Evolutionary conservation across 495 filamentous ascomycete species (phyloP).

Genomic region (Astrothelium macrocarpum): DNA sequence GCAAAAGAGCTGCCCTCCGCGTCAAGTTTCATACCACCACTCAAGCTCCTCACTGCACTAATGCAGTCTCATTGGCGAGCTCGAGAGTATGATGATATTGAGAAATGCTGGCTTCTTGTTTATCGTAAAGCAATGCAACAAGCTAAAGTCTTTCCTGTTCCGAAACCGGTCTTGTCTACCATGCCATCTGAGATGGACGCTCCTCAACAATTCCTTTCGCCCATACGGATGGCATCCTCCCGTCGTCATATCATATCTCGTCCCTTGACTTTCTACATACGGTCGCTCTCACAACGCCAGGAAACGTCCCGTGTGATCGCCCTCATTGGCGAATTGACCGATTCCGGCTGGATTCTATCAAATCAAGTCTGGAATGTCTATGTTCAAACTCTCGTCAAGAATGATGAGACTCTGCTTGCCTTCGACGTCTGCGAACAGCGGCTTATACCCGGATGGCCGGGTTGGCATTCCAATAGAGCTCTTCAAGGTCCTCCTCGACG

Average conservation of each 20-base stretch:
- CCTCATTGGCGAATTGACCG: constrained; percentile 42
- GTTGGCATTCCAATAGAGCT: constrained; percentile 44
- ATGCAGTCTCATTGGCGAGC: constrained; percentile 54
- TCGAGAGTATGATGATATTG: constrained; percentile 47
- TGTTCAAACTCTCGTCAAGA: constrained; percentile 37
- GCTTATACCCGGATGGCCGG: constrained; percentile 65
- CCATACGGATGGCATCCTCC: constrained; percentile 37
- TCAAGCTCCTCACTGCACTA: constrained; percentile 51
- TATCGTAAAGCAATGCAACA: constrained; percentile 42
- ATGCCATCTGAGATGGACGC: constrained; percentile 1
- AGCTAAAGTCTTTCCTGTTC: constrained; percentile 23
- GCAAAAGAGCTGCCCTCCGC: constrained; percentile 24
- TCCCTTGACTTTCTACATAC: constrained; percentile 52
- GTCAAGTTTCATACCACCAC: constrained; percentile 34
- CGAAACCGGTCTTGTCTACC: background rate
- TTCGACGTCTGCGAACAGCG: constrained; percentile 60
- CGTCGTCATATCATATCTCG: constrained; percentile 50
- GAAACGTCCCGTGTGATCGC: constrained; percentile 39
- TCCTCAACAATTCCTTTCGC: constrained; percentile 10
- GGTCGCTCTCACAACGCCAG: constrained; percentile 39
- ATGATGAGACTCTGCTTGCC: constrained; percentile 38
- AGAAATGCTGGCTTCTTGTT: constrained; percentile 55
- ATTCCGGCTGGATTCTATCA: constrained; percentile 58
- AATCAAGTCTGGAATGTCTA: constrained; percentile 53
- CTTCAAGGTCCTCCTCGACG: constrained; percentile 6